Percentiles rank a stretch among this genome's conserved stretches.
These are phyloP conservation scores for Yamadazyma sp. DNA, from an alignment of 1,139 yeast species.

Conservation along the genomic window DNA sequence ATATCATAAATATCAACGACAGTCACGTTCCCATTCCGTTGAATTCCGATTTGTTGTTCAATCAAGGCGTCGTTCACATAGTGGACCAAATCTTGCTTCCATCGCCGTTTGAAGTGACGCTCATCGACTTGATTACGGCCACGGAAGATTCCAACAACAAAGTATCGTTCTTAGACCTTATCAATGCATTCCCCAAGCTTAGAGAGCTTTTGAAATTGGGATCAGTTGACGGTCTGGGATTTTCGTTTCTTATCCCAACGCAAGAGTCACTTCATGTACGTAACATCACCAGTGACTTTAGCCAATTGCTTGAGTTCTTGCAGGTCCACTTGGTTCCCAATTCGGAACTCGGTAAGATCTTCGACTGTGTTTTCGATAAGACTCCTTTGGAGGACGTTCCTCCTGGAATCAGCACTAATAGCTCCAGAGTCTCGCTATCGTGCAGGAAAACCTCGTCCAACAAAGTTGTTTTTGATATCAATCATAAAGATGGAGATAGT, in stretches of 20 bases:
- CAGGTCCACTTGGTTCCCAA: constrained; percentile 71
- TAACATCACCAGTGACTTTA: constrained; percentile 47
- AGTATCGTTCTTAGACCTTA: constrained; percentile 47
- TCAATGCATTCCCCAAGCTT: constrained; percentile 37
- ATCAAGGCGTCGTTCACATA: constrained; percentile 85
- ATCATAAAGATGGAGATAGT: constrained; percentile 25
- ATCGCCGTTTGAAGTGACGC: constrained; percentile 48
- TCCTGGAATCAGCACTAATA: constrained; percentile 11
- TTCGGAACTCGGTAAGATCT: constrained; percentile 35
- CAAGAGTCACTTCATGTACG: constrained; percentile 53
- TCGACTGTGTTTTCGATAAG: constrained; percentile 25
- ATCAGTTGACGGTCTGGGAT: constrained; percentile 30
- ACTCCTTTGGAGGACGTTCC: background rate
- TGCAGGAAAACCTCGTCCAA: constrained; percentile 12
- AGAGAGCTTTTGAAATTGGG: constrained; percentile 17
- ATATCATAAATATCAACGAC: constrained; percentile 27
- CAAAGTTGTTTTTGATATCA: constrained; percentile 11
- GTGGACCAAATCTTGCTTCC: constrained; percentile 62
- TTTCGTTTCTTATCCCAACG: constrained; percentile 76
- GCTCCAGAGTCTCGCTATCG: constrained; percentile 7
- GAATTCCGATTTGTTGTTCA: constrained; percentile 70
- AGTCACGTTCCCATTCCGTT: constrained; percentile 33
- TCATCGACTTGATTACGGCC: constrained; percentile 54
- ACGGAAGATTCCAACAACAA: constrained; percentile 40
- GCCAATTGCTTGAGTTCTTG: constrained; percentile 54